These are phyloP conservation scores for Pulveroboletus sp. DNA, from an alignment of 768 basidiomycete species.

Conservation along the genomic window DNA sequence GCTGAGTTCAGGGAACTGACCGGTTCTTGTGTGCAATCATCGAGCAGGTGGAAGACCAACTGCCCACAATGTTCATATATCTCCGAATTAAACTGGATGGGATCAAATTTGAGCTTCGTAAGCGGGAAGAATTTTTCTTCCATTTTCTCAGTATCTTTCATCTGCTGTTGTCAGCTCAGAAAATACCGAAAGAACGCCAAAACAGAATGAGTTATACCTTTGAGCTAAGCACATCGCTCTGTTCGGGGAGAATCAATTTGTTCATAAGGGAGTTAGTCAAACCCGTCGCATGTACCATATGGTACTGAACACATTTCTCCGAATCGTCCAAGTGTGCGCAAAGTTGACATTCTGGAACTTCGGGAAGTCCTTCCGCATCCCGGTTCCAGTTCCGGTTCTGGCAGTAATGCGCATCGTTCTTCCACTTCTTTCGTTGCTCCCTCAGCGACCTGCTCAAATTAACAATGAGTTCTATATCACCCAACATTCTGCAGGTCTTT, in stretches of 20 bases:
- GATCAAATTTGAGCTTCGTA: accelerated
- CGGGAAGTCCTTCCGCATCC: background rate
- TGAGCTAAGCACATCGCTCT: background rate
- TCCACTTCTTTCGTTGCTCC: background rate
- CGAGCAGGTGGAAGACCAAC: background rate
- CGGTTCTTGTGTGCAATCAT: background rate
- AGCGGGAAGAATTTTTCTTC: background rate
- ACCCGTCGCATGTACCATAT: background rate
- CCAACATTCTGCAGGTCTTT: too few species aligned
- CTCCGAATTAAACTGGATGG: background rate
- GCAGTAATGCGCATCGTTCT: background rate
- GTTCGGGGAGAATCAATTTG: background rate
- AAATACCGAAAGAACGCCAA: background rate
- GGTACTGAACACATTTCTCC: background rate
- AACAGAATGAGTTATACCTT: background rate
- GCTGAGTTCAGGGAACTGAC: too few species aligned
- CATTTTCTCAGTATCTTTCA: background rate
- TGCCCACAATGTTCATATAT: background rate
- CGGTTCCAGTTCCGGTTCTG: background rate
- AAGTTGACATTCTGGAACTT: background rate
- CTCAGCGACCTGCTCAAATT: background rate
- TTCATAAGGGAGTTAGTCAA: background rate
- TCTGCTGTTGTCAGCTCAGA: background rate
- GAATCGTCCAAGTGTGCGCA: background rate
- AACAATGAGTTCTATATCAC: background rate